Evolutionary conservation across 2,329 filamentous ascomycete genomes (phyloP), one percentile per base, ranked within the genome.

Genomic region (Cladosporium sp.): DNA sequence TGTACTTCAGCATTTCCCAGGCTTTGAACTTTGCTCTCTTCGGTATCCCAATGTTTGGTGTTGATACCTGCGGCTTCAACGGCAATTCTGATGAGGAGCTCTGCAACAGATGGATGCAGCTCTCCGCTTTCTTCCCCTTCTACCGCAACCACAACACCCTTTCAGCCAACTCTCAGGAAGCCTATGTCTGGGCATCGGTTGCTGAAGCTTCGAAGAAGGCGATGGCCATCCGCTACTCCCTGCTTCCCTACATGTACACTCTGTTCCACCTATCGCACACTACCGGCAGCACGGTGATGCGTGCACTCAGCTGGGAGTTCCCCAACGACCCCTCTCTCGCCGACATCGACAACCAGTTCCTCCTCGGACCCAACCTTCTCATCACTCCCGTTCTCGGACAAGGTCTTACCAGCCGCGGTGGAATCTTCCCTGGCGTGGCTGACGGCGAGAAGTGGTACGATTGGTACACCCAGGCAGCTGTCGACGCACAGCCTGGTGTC

Each of bases 181-280:
- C 90, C 0, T 93, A 91, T 73, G 69, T 84, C 18, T 93, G 90
- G 90, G 80, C 80, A 3, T 84, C 84, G 1, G 90, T 92, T 1
- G 84, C 85, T 2, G 84, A 87, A 4, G 89, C 90, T 0, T 83
- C 85, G n/a, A 86, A 85, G 68, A 80, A 77, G 0, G 90, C 89
- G 1, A 92, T 92, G 86, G 77, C 81, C 4, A 89, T 92, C 68
- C 86, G 91, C 28, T 93, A 92, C 74, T 79, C 84, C 18, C 80
- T 93, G 0, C 81, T 93, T 1, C 90, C 90, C 0, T 93, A 93
- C 77, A 84, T 92, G 68, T 93, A 93, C 79, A 92, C 90, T 0
- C 82, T 90, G 1, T 88, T 92, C 80, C 85, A 90, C 71, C 77
- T 83, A 12, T 88, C 90, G 0, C 87, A 90, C 76, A 84, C 82